These are phyloP conservation scores for Suhomyces kunorum DNA, from an alignment of 1,139 yeast genomes.

Conservation along the genomic window DNA sequence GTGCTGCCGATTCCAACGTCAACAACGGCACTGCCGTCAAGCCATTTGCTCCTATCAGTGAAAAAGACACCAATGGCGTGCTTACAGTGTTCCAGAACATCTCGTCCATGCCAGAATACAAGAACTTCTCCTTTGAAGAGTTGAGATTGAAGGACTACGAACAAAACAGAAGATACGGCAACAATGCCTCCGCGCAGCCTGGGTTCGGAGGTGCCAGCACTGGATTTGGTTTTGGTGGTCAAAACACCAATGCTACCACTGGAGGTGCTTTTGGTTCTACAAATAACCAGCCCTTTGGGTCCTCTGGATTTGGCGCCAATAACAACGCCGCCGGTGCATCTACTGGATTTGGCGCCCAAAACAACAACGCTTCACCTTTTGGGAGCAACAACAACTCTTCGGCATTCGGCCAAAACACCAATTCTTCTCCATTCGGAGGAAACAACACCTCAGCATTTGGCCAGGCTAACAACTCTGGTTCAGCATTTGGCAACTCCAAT, in stretches of 20 bases:
- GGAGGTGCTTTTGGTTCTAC: conserved; percentile 26
- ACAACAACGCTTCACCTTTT: conserved; percentile 20
- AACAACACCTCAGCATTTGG: conserved; percentile 20
- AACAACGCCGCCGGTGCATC: conserved; percentile 14
- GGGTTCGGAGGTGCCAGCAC: conserved; percentile 17
- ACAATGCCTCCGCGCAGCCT: conserved; percentile 19
- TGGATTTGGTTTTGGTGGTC: conserved; percentile 27
- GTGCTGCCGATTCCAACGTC: conserved; percentile 35
- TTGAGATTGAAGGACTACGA: conserved; percentile 86
- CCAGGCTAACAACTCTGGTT: conserved; percentile 2
- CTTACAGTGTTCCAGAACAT: conserved; percentile 72
- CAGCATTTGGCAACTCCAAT: conserved; percentile 21
- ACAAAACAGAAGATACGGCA: conserved; percentile 67
- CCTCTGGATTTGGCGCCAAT: conserved; percentile 21
- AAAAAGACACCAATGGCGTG: conserved; percentile 68
- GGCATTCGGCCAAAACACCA: conserved; percentile 11
- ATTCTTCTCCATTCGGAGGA: conserved; percentile 22
- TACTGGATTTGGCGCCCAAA: conserved; percentile 20
- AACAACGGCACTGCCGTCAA: conserved; percentile 73
- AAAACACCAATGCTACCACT: conserved; percentile 20
- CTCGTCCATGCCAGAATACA: conserved; percentile 87
- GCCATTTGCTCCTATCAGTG: conserved; percentile 65
- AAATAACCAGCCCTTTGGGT: conserved; percentile 18
- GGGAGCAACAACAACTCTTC: conserved; percentile 18
- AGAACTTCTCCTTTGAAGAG: conserved; percentile 80